phyloP scores from a whole-genome alignment of 148 eudicot genomes.

The Talinum fruticosum region DNA sequence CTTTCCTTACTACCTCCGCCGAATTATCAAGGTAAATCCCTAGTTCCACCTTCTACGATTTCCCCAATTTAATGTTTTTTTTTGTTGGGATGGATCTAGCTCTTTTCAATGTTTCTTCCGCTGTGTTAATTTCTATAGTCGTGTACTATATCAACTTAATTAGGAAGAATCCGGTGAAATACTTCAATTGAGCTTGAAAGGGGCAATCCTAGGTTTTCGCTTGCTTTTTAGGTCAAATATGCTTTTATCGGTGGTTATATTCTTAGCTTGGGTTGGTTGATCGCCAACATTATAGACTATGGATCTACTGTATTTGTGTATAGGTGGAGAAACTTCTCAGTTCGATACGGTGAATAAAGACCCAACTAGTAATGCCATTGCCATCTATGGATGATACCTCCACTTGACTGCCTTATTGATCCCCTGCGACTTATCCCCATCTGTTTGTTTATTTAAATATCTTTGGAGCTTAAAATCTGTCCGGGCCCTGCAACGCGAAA shows the following conservation, averaged over 20 bases:
- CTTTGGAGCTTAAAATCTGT: too few relatives aligned
- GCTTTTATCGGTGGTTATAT: background rate
- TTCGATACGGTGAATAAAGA: background rate
- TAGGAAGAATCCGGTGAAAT: background rate
- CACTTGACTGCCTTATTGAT: background rate
- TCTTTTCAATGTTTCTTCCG: background rate
- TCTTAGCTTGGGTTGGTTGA: background rate
- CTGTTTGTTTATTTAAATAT: too few relatives aligned
- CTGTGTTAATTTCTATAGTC: background rate
- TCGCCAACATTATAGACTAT: background rate
- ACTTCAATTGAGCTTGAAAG: constrained; percentile 1
- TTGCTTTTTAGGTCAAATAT: background rate
- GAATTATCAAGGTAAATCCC: constrained; percentile 59
- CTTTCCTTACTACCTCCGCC: constrained; percentile 72
- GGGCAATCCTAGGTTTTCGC: constrained; percentile 7
- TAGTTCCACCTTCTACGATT: background rate
- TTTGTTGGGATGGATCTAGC: constrained; percentile 19
- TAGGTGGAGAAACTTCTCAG: background rate
- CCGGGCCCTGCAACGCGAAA: too few relatives aligned
- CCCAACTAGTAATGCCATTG: background rate
- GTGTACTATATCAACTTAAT: background rate
- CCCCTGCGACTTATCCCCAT: too few relatives aligned
- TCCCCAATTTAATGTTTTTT: background rate
- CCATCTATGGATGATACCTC: background rate
- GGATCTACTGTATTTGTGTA: constrained; percentile 1